Base-by-base conservation (phyloP, 495 filamentous ascomycete genomes). In the Penicillium robsamsonii region DNA sequence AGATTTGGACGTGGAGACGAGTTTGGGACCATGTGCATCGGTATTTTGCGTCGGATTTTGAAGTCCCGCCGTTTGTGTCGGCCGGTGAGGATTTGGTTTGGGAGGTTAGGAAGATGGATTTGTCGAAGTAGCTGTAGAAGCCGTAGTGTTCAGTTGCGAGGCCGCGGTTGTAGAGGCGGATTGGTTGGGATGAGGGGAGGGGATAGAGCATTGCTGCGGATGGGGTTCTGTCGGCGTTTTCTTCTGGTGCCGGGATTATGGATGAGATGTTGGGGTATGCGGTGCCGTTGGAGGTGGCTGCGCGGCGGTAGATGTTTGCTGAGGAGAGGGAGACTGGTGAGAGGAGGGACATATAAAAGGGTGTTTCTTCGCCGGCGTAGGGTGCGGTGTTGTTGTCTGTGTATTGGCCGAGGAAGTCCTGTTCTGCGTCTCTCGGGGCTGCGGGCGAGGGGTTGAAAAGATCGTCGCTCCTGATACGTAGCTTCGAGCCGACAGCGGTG, bases 61-160 rank as follows among this genome's bases (percentile, higher is more conserved):
- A 70, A 3, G 82, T 76, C 1, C 91, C 92, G 20, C 90, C 90
- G 53, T 85, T 77, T 7, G 66, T 54, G 62, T 95, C 90, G 63
- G 25, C 51, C 59, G 38, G 77, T 75, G 18, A 79, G 60, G 1
- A 71, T 15, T 35, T 65, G 7, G 70, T 67, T n/a, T 71, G 64
- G 11, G 80, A 83, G 50, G 82, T 80, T 48, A 92, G 76, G 76
- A 92, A 95, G 50, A 95, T 91, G 5, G 88, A 89, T 60, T 91
- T 90, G 70, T 92, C 85, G 70, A 87, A 97, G 77, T 96, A 96
- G 0, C 82, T 88, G 70, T 96, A 96, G 72, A 97, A 96, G 10
- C 90, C 90, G 70, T 95, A 97, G 72, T 96, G 91, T 67, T 98
- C 94, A 0, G 83, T 85, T 3, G 80, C 73, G 33, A 85, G 71